phyloP scores from a whole-genome alignment of 2,329 filamentous ascomycete species.

The Trichoderma brevicompactum region DNA sequence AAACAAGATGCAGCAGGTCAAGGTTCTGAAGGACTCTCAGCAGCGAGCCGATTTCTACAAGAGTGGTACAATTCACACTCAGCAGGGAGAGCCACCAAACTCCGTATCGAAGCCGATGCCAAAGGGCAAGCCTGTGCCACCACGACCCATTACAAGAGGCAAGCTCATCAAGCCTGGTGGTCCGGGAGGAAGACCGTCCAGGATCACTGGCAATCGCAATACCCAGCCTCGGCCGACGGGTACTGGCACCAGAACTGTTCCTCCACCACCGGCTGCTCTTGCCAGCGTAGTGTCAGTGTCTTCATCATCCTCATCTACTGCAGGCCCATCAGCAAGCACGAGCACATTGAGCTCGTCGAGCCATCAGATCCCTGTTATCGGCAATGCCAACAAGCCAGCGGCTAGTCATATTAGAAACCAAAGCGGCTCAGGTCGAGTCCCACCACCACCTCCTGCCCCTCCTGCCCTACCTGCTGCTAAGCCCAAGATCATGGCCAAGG shows the following conservation, averaged over 20 bases:
- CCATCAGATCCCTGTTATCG: slow-evolving; percentile 31
- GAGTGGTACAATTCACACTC: slow-evolving; percentile 87
- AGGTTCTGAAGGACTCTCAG: slow-evolving; percentile 85
- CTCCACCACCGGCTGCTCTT: slow-evolving; percentile 43
- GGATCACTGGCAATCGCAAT: slow-evolving; percentile 59
- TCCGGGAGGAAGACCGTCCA: slow-evolving; percentile 79
- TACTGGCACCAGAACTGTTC: slow-evolving; percentile 39
- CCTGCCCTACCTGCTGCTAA: slow-evolving; percentile 43
- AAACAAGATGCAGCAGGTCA: slow-evolving; percentile 85
- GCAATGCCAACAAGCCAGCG: slow-evolving; percentile 39
- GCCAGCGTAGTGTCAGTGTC: slow-evolving; percentile 36
- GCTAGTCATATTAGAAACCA: slow-evolving; percentile 60
- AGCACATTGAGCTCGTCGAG: slow-evolving; percentile 26
- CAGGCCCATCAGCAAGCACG: slow-evolving; percentile 30
- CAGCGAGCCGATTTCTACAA: slow-evolving; percentile 86
- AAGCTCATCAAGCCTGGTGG: slow-evolving; percentile 90
- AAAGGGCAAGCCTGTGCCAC: slow-evolving; percentile 81
- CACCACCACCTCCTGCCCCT: slow-evolving; percentile 69
- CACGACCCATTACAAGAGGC: slow-evolving; percentile 88
- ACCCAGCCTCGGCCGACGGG: slow-evolving; percentile 51
- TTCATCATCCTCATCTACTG: slow-evolving; percentile 20
- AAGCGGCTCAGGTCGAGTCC: slow-evolving; percentile 58
- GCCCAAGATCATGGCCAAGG: slow-evolving; percentile 82
- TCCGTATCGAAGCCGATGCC: slow-evolving; percentile 85
- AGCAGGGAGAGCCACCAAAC: slow-evolving; percentile 78